These are phyloP conservation scores for Erodium texanum DNA, from an alignment of 441 rosid genomes.

Conservation along the genomic window DNA sequence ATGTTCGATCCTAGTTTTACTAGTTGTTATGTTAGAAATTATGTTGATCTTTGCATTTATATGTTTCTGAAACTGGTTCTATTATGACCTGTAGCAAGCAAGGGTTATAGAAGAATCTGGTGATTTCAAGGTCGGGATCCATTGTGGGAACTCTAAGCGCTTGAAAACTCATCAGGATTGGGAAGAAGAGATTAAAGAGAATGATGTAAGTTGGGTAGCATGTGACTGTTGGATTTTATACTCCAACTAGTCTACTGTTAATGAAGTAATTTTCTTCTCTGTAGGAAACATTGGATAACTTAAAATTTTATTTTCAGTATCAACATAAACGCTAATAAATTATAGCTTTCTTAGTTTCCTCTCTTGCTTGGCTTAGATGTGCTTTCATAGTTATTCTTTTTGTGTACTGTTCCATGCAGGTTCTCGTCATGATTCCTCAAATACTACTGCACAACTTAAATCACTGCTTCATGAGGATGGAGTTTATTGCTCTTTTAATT, in stretches of 20 bases:
- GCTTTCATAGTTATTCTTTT: slow-evolving; percentile 9
- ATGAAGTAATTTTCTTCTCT: background rate
- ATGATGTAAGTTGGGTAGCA: slow-evolving; percentile 47
- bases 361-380: background rate
- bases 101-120: slow-evolving; percentile 63
- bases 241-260: background rate
- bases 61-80: slow-evolving; percentile 16
- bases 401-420: slow-evolving; percentile 40
- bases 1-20: background rate
- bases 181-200: slow-evolving; percentile 58
- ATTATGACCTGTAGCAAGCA: slow-evolving; percentile 59
- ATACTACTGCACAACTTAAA: slow-evolving; percentile 60
- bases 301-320: background rate
- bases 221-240: no score
- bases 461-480: slow-evolving; percentile 91
- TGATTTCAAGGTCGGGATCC: slow-evolving; percentile 62
- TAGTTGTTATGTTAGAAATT: background rate
- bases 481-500: slow-evolving; percentile 68
- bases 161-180: slow-evolving; percentile 59
- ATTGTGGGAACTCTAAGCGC: slow-evolving; percentile 49
- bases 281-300: background rate
- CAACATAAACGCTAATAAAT: background rate
- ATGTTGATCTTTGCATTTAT: background rate
- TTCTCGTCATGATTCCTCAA: slow-evolving; percentile 91
- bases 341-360: slow-evolving; percentile 3